Evolutionary conservation across 202 grass and related monocot genomes (phyloP).

Genomic region (Elaeis oleifera): DNA sequence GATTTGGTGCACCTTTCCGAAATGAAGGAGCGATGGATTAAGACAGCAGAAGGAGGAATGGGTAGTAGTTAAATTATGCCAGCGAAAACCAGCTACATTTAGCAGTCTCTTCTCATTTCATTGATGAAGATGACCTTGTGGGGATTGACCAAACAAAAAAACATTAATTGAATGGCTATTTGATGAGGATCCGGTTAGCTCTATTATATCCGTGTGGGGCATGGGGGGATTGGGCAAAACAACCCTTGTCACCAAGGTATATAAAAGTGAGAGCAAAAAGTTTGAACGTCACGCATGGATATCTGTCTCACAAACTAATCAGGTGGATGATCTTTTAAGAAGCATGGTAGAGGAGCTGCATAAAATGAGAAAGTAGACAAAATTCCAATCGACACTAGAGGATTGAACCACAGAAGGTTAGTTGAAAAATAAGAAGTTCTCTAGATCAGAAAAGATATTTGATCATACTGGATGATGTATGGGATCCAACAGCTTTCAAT

Average conservation of each 20-base stretch:
- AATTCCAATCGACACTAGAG: too few species aligned
- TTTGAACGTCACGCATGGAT: slow-evolving; percentile 38
- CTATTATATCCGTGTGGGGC: slow-evolving; percentile 22
- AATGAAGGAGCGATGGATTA: slow-evolving; percentile 27
- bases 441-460: slow-evolving; percentile 25
- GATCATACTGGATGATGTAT: slow-evolving; percentile 35
- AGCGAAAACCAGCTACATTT: slow-evolving; percentile 7
- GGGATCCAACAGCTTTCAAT: slow-evolving; percentile 6
- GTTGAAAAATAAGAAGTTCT: too few species aligned
- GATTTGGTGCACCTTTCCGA: slow-evolving; percentile 25
- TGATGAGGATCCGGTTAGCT: not conserved
- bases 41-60: not conserved
- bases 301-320: slow-evolving; percentile 22
- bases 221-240: slow-evolving; percentile 44
- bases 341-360: too few species aligned
- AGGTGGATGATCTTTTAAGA: slow-evolving; percentile 15
- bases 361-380: too few species aligned
- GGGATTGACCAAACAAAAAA: slow-evolving; percentile 17
- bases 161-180: slow-evolving; percentile 8
- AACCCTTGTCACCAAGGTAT: slow-evolving; percentile 26
- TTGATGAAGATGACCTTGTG: slow-evolving; percentile 24
- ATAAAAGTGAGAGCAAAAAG: slow-evolving; percentile 3
- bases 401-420: too few species aligned
- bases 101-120: slow-evolving; percentile 4
- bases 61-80: slow-evolving; percentile 5